Evolutionary conservation across 352 stramenopile genomes (phyloP).

Genomic region (Phytophthora pistaciae): DNA sequence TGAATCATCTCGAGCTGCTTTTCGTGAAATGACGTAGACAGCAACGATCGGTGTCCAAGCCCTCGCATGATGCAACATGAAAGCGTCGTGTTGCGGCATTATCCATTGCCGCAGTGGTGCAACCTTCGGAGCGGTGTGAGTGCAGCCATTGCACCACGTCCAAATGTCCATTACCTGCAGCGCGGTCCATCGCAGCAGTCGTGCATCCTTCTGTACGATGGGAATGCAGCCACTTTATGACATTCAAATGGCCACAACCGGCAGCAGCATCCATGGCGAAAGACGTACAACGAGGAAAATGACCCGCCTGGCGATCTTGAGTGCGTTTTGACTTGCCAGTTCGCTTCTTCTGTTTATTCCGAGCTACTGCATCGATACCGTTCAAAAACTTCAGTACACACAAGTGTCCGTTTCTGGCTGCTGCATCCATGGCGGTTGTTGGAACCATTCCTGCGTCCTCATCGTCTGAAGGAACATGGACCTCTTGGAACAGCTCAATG

Average conservation of each 20-base stretch:
- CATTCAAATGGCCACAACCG: constrained; percentile 7
- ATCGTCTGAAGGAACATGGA: background rate
- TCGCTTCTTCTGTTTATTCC: constrained; percentile 7
- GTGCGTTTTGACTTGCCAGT: background rate
- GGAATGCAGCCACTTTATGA: constrained; percentile 24
- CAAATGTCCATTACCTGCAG: constrained; percentile 21
- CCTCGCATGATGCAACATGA: background rate
- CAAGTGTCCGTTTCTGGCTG: constrained; percentile 12
- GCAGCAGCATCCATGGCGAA: constrained; percentile 24
- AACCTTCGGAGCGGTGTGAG: constrained; percentile 10
- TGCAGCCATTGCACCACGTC: constrained; percentile 25
- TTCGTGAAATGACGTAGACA: background rate
- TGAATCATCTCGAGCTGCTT: background rate
- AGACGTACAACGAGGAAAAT: constrained; percentile 7
- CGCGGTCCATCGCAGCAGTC: constrained; percentile 6
- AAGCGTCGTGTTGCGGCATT: constrained; percentile 1
- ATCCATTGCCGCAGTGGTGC: constrained; percentile 6
- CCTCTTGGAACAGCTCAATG: background rate
- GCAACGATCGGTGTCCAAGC: background rate
- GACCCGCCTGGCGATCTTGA: background rate
- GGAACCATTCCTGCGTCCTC: constrained; percentile 7
- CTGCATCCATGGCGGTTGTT: constrained; percentile 17
- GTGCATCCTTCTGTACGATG: constrained; percentile 19
- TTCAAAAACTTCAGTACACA: constrained; percentile 12
- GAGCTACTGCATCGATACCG: constrained; percentile 3